Evolutionary conservation across 2,329 filamentous ascomycete species (phyloP).

Genomic region (Paraconiothyrium brasiliense): DNA sequence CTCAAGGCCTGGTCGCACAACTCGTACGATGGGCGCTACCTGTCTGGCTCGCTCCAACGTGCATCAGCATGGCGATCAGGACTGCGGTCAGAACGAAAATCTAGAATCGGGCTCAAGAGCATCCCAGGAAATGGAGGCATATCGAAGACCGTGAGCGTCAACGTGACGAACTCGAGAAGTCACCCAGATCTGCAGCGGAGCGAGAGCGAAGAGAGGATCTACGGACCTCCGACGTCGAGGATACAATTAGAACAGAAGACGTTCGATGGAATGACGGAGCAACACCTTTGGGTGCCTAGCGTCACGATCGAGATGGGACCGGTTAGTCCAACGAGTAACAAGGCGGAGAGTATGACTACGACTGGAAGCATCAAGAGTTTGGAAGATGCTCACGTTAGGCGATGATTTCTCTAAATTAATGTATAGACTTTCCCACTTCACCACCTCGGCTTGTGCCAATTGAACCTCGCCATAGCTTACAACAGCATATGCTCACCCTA

Average conservation of each 20-base stretch:
- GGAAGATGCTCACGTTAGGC: slow-evolving; percentile 4
- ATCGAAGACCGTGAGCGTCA: slow-evolving; percentile 20
- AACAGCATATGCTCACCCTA: neutral
- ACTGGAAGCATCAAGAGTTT: slow-evolving; percentile 10
- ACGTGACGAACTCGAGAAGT: slow-evolving; percentile 11
- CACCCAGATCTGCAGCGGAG: slow-evolving; percentile 1
- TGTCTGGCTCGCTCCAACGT: slow-evolving; percentile 8
- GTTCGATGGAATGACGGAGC: neutral
- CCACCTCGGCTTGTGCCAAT: neutral
- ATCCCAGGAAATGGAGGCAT: slow-evolving; percentile 9
- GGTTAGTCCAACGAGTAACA: slow-evolving; percentile 6
- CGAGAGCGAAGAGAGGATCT: slow-evolving; percentile 22
- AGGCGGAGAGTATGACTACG: slow-evolving; percentile 12
- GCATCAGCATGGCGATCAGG: slow-evolving; percentile 10
- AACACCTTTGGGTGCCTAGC: slow-evolving; percentile 4
- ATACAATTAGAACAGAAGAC: slow-evolving; percentile 8
- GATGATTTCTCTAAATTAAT: neutral
- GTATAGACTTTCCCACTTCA: neutral
- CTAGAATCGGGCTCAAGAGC: slow-evolving; percentile 9
- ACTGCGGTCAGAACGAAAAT: slow-evolving; percentile 13
- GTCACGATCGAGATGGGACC: slow-evolving; percentile 8
- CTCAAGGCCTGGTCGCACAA: slow-evolving; percentile 43
- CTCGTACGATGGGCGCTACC: slow-evolving; percentile 25
- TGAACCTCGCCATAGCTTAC: neutral
- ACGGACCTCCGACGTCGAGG: slow-evolving; percentile 14